Evolutionary conservation across 129 eudicot species (phyloP), one percentile per base, ranked within the genome.

Genomic region (Smallanthus sonchifolius): DNA sequence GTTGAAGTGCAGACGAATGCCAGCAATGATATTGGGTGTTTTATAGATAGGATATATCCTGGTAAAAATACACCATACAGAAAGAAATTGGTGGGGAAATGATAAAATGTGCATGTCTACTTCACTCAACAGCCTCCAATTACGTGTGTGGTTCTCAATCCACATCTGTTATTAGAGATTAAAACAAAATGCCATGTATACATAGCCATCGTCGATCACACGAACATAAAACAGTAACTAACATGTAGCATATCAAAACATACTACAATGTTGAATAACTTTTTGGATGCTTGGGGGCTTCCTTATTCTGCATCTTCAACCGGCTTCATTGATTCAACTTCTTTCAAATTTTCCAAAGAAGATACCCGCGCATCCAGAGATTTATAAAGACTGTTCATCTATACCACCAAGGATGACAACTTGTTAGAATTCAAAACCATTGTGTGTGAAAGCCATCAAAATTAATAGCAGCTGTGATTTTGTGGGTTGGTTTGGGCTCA

Each of bases 331-430:
- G 83, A 64, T 69, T 84, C 81, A 44, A 69, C 83, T 68, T 67
- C 80, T 77, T 84, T 84, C 40, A 84, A 45, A 57, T 77, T 68
- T 77, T 85, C 89, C 72, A 85, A 47, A 4, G 86, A 63, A 6
- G 82, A 69, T 61, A 85, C 69, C 36, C 84, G 89, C 15, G 68
- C 85, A 24, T 85, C 84, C 76, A 85, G 76, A 16, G 86, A 73
- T 64, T 82, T 83, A 75, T 85, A 78, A 6, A 85, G 57, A 30
- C 61, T 74, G 6, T 77, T 78, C 84, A 82, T 66, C 89, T 85
- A 70, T 16, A 65, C 15, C 40, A 42, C 39, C 69, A 65, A 49
- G 17, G 43, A 72, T 65, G 24, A 66, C 17, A 64, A 37, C 39
- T 44, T 79, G 36, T 72, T 14, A 79, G 44, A 78, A 64, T n/a